phyloP scores from a whole-genome alignment of 1,139 yeast genomes.

The Blastobotrys proliferans region DNA sequence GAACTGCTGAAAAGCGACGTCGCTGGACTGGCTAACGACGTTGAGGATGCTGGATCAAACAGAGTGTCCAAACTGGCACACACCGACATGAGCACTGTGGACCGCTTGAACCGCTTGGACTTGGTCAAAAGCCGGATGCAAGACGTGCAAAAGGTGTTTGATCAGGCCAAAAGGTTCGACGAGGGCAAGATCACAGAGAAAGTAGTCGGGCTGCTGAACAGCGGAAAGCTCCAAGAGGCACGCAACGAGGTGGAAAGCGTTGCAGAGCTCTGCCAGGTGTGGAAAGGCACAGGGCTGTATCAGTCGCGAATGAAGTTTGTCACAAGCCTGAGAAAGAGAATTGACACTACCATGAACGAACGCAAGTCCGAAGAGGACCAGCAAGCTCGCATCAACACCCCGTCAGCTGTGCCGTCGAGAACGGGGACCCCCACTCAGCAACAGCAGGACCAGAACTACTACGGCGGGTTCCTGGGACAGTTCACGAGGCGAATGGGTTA shows the following conservation, averaged over 20 bases:
- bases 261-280: slow-evolving; percentile 25
- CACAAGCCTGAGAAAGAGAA: slow-evolving; percentile 24
- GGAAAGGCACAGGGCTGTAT: slow-evolving; percentile 32
- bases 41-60: slow-evolving; percentile 22
- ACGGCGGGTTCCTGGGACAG: slow-evolving; percentile 22
- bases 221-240: slow-evolving; percentile 25
- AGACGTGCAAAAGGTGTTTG: slow-evolving; percentile 28
- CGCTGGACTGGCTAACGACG: slow-evolving; percentile 24
- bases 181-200: slow-evolving; percentile 24
- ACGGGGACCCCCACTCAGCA: slow-evolving; percentile 7
- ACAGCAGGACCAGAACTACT: slow-evolving; percentile 15
- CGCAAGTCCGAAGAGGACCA: slow-evolving; percentile 4
- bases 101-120: slow-evolving; percentile 28
- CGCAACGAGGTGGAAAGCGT: slow-evolving; percentile 22
- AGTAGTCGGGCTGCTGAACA: slow-evolving; percentile 21
- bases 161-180: slow-evolving; percentile 28
- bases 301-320: slow-evolving; percentile 23
- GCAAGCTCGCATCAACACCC: slow-evolving; percentile 2
- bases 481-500: slow-evolving; percentile 23
- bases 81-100: slow-evolving; percentile 18
- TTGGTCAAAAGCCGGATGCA: slow-evolving; percentile 28
- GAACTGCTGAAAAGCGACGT: slow-evolving; percentile 35
- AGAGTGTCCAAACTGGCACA: slow-evolving; percentile 22
- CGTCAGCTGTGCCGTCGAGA: slow-evolving; percentile 8
- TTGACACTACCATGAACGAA: slow-evolving; percentile 21